A percentile compares a stretch with the other conserved stretches of the same genome.
Conservation (phyloP, 78 protist species). For the Dictyostelium brefeldianum region DNA sequence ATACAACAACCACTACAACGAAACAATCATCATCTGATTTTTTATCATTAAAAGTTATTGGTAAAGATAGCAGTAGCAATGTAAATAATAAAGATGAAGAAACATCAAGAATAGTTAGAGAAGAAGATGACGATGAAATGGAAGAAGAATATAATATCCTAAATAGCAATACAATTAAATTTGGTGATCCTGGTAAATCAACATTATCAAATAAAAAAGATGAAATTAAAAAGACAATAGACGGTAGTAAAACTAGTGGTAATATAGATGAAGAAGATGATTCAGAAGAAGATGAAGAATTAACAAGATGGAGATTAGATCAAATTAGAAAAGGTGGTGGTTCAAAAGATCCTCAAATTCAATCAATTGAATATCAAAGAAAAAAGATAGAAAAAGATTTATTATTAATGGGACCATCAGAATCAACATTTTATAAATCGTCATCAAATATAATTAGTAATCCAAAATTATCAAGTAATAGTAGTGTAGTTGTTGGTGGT, state of each 20-base stretch:
- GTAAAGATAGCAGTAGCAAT: background rate
- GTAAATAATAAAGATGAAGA: background rate
- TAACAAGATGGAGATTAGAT: constrained; percentile 36
- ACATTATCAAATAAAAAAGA: background rate
- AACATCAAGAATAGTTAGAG: background rate
- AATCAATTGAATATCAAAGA: constrained; percentile 3
- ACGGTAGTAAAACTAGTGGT: background rate
- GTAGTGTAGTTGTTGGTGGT: background rate
- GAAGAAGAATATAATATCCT: constrained; percentile 11
- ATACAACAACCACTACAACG: background rate
- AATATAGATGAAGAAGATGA: background rate
- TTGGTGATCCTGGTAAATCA: constrained; percentile 52
- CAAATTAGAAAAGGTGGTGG: constrained; percentile 74
- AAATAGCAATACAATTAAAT: constrained; percentile 1
- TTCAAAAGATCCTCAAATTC: background rate
- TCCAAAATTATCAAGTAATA: constrained; percentile 1
- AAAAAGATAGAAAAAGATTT: constrained; percentile 23
- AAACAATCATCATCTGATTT: constrained; percentile 8
- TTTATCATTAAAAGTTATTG: background rate
- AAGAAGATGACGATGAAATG: constrained; percentile 36
- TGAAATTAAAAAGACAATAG: background rate
- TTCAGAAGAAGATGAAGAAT: constrained; percentile 62
- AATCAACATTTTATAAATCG: background rate
- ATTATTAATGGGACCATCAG: background rate
- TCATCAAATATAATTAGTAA: background rate